These are phyloP conservation scores for Alloascoidea hylecoeti DNA, from an alignment of 805 yeast genomes.

Conservation along the genomic window DNA sequence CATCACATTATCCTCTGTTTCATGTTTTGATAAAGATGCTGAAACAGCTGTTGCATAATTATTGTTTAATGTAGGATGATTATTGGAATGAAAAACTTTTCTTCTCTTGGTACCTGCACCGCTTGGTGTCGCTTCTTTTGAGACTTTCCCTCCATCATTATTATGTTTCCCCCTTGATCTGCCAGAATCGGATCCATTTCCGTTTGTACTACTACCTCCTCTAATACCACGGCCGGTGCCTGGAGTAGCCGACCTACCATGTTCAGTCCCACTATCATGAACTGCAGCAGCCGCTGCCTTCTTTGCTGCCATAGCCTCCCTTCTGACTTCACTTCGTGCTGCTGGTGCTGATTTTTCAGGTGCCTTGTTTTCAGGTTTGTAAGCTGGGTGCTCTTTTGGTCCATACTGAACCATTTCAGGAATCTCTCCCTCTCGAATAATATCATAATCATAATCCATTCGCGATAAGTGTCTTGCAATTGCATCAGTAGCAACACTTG, in stretches of 20 bases:
- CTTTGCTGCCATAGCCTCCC: slow-evolving; percentile 88
- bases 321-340: slow-evolving; percentile 68
- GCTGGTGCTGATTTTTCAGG: slow-evolving; percentile 51
- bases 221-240: background rate
- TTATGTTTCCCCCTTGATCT: background rate
- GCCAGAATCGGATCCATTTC: background rate
- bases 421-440: slow-evolving; percentile 61
- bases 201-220: background rate
- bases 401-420: slow-evolving; percentile 73
- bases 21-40: too few species aligned
- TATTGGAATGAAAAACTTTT: too few species aligned
- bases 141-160: too few species aligned
- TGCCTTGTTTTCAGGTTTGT: slow-evolving; percentile 41
- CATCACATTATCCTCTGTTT: too few species aligned
- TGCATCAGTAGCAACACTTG: slow-evolving; percentile 77
- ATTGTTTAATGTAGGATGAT: too few species aligned
- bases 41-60: too few species aligned
- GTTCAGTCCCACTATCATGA: background rate
- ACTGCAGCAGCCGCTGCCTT: slow-evolving; percentile 32
- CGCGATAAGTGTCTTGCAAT: slow-evolving; percentile 55
- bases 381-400: slow-evolving; percentile 82
- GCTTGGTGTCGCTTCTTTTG: too few species aligned
- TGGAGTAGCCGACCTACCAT: background rate
- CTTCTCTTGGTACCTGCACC: too few species aligned
- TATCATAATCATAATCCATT: slow-evolving; percentile 67